Percentiles rank a stretch among this genome's conserved stretches.
Evolutionary conservation across 2,329 filamentous ascomycete genomes (phyloP).

Genomic region (Pyricularia pennisetigena): DNA sequence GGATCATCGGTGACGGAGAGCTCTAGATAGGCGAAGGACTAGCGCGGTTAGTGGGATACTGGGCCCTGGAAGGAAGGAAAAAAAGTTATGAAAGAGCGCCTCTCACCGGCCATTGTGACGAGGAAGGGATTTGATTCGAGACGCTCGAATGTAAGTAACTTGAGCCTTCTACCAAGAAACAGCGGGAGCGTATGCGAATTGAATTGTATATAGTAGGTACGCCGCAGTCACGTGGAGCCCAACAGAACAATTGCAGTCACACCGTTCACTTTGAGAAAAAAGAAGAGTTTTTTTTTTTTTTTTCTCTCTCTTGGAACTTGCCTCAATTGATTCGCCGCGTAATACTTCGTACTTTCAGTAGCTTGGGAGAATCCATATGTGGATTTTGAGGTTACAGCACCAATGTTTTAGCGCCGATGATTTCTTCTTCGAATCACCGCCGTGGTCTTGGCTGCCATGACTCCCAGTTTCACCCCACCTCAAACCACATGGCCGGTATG

Average conservation of each 20-base stretch:
- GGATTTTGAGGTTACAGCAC: neutral
- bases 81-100: neutral
- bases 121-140: neutral
- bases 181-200: neutral
- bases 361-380: neutral
- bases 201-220: neutral
- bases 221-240: neutral
- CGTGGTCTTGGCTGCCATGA: conserved; percentile 4
- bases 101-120: conserved; percentile 2
- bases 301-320: neutral
- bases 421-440: neutral
- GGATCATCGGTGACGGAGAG: conserved; percentile 16
- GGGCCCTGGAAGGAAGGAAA: neutral
- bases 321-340: neutral
- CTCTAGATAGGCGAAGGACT: conserved; percentile 11
- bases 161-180: neutral
- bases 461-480: neutral
- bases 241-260: neutral
- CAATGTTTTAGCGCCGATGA: neutral
- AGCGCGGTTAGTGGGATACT: neutral
- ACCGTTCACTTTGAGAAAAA: neutral
- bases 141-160: neutral
- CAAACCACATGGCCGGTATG: neutral
- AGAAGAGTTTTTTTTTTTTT: neutral
- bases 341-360: neutral